Percentiles rank a stretch among this genome's conserved stretches.
Conservation (phyloP, 1,284 basidiomycete genomes). For the Sanguinoderma infundibulare region DNA sequence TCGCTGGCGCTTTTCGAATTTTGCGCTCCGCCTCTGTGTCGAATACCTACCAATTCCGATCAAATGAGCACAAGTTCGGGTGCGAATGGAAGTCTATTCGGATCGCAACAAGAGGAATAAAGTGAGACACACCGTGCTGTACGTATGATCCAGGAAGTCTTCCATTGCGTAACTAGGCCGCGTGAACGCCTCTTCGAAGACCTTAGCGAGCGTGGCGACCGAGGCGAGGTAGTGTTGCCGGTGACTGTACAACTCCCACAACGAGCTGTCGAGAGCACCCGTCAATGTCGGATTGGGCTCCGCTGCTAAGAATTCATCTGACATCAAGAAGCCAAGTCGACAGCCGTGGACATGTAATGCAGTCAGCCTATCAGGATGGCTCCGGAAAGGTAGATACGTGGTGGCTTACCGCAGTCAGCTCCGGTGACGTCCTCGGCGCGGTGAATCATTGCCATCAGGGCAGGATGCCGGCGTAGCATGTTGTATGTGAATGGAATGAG, state of each 20-base stretch:
- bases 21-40: slow-evolving; percentile 84
- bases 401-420: slow-evolving; percentile 41
- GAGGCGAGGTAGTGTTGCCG: slow-evolving; percentile 85
- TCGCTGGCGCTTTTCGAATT: slow-evolving; percentile 81
- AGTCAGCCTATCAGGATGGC: neutral
- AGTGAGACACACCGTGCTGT: slow-evolving; percentile 73
- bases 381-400: slow-evolving; percentile 1
- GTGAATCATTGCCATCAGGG: slow-evolving; percentile 94
- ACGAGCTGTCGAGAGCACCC: slow-evolving; percentile 81
- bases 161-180: slow-evolving; percentile 91
- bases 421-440: slow-evolving; percentile 53
- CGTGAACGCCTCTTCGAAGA: slow-evolving; percentile 93
- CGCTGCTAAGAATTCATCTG: slow-evolving; percentile 75
- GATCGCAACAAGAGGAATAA: neutral
- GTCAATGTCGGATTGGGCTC: slow-evolving; percentile 82
- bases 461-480: slow-evolving; percentile 90
- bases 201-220: slow-evolving; percentile 83
- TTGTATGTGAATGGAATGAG: slow-evolving; percentile 96
- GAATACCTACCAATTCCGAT: slow-evolving; percentile 69
- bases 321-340: neutral
- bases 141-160: slow-evolving; percentile 97
- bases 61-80: neutral
- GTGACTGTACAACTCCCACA: slow-evolving; percentile 92
- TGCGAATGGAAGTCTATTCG: neutral
- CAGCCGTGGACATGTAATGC: too few relatives aligned